These are phyloP conservation scores for Nemania sp. DNA, from an alignment of 2,329 filamentous ascomycete species.

Conservation along the genomic window DNA sequence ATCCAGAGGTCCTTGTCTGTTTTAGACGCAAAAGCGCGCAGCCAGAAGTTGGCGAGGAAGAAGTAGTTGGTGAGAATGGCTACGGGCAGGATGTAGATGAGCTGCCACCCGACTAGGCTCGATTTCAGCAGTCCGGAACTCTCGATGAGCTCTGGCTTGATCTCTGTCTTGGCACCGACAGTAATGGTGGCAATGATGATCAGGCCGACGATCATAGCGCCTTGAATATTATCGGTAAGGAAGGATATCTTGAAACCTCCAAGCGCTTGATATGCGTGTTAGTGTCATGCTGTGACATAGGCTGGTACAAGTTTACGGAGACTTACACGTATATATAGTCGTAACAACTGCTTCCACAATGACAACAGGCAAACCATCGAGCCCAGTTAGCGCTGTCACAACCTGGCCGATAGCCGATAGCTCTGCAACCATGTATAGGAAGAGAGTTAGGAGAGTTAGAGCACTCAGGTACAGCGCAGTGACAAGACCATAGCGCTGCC, in stretches of 20 bases:
- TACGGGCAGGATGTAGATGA: constrained; percentile 81
- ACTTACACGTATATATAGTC: constrained; percentile 78
- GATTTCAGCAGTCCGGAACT: constrained; percentile 70
- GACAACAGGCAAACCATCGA: constrained; percentile 73
- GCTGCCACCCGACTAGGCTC: constrained; percentile 78
- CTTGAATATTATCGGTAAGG: constrained; percentile 81
- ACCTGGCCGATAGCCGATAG: constrained; percentile 81
- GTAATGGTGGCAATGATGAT: constrained; percentile 77
- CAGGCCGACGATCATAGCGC: constrained; percentile 73
- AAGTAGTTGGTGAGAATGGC: constrained; percentile 84
- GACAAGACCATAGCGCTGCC: constrained; percentile 72
- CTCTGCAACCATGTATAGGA: constrained; percentile 86
- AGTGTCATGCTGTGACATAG: constrained; percentile 17
- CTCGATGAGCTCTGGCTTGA: constrained; percentile 69
- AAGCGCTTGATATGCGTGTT: constrained; percentile 55
- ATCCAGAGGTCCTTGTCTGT: constrained; percentile 79
- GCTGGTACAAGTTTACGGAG: not conserved
- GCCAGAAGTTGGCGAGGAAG: constrained; percentile 83
- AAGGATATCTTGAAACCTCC: constrained; percentile 86
- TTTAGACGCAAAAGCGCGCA: constrained; percentile 78
- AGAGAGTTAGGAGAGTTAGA: constrained; percentile 78
- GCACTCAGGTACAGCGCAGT: constrained; percentile 75
- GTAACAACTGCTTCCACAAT: constrained; percentile 79
- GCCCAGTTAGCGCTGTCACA: constrained; percentile 71
- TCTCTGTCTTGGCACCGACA: constrained; percentile 74